Evolutionary conservation across 106 monocot genomes (phyloP), one percentile per base, ranked within the genome.

Genomic region (Ottelia alismoides): DNA sequence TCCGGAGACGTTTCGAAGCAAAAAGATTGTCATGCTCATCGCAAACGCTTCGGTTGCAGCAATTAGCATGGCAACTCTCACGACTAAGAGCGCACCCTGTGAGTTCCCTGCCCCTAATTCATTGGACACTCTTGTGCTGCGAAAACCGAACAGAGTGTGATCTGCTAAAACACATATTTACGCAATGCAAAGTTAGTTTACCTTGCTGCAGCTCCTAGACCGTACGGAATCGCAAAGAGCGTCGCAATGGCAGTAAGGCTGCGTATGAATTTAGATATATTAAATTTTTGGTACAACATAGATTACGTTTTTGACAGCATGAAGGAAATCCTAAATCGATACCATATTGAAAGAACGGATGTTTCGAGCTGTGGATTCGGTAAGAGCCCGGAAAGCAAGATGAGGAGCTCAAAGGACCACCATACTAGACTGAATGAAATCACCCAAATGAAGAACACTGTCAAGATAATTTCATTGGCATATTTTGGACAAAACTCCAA

Each of bases 401-500:
- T 51, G 68, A 85, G 80, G n/a, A 85, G 25, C 80, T 85, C 85
- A 45, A 70, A 77, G 1, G 80, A 86, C 85, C 85, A 86, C 85
- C 85, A 86, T 65, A 80, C 80, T n/a, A 86, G 74, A n/a, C n/a
- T n/a, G n/a, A n/a, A n/a, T n/a, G n/a, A n/a, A n/a, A n/a, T n/a
- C n/a, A n/a, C n/a, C n/a, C n/a, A n/a, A n/a, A n/a, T n/a, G n/a
- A n/a, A n/a, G n/a, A n/a, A n/a, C n/a, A n/a, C n/a, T n/a, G 58
- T 80, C 81, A 48, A 0, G 21, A 59, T 63, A 47, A 30, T 23
- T 49, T 25, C 0, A 27, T 20, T 0, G 55, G 35, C n/a, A n/a
- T n/a, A n/a, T n/a, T n/a, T n/a, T n/a, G n/a, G n/a, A n/a, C n/a
- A n/a, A n/a, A n/a, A n/a, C 31, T 64, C n/a, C 12, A 62, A 46